Percentiles rank a stretch among this genome's conserved stretches.
Conservation (phyloP, 2,329 filamentous ascomycete species). For the Fusarium duplospermum region DNA sequence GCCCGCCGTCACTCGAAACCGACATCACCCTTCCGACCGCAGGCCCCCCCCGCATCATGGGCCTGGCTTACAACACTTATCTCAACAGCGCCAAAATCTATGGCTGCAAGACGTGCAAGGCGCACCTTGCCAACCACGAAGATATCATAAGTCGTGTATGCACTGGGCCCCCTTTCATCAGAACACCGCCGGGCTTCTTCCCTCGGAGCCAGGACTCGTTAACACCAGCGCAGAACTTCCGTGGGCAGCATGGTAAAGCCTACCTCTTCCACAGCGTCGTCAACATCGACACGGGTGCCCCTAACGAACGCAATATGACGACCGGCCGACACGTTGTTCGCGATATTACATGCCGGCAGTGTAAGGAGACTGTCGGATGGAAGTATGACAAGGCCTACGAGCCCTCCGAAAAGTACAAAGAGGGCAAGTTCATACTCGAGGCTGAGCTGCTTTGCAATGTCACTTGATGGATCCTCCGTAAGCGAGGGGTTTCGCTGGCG, state of each 20-base stretch:
- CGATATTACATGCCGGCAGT: conserved; percentile 91
- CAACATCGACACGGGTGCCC: conserved; percentile 85
- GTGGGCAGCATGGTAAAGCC: conserved; percentile 97
- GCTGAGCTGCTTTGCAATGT: conserved; percentile 89
- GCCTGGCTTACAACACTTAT: conserved; percentile 91
- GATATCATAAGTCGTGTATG: conserved; percentile 94
- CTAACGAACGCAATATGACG: conserved; percentile 97
- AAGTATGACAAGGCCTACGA: conserved; percentile 99
- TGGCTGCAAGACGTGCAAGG: conserved; percentile 94
- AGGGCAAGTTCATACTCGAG: conserved; percentile 97
- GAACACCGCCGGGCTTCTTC: background rate
- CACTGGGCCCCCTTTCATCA: background rate
- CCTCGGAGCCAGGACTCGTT: conserved; percentile 6
- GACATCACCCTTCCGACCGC: background rate
- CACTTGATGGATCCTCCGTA: conserved; percentile 52
- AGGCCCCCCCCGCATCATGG: conserved; percentile 67
- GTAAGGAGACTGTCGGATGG: conserved; percentile 94
- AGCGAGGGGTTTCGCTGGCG: background rate
- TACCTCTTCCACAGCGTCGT: conserved; percentile 96
- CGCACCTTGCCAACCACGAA: conserved; percentile 93
- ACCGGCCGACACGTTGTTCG: conserved; percentile 94
- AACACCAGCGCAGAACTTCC: conserved; percentile 79
- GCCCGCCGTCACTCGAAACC: background rate
- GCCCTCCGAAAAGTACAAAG: conserved; percentile 94
- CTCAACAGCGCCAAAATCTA: conserved; percentile 89